Evolutionary conservation across 805 yeast genomes (phyloP), one percentile per base, ranked within the genome.

Genomic region (Starmerella vitae): DNA sequence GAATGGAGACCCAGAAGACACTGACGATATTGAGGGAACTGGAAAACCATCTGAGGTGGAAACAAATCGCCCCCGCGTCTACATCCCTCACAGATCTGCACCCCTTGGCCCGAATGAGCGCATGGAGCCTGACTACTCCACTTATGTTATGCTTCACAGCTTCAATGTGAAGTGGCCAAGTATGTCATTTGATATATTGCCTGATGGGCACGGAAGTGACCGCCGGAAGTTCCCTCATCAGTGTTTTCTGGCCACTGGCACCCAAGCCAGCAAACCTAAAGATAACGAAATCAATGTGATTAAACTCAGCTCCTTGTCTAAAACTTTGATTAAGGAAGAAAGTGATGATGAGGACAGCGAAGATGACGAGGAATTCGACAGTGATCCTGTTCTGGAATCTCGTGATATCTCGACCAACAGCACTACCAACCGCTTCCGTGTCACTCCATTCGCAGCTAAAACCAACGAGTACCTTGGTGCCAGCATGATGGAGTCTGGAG

Each of bases 161-260:
- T 83, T 88, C 43, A 82, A 82, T 59, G 65, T 88, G 60, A 93
- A 94, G 52, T 91, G 97, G 97, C 97, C 98, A 10, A 85, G 96
- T 63, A 64, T 91, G 56, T 84, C 96, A 3, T 67, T 91, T 44
- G 97, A 88, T 55, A 64, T 91, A 17, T 63, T 91, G 38, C 94
- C 94, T 5, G 98, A 91, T 57, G 65, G 67, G 37, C 66, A 82
- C 43, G 98, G 98, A 9, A 66, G 71, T 36, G 96, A 85, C 60
- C 78, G 98, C 65, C 73, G 94, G 62, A 70, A 71, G 32, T 91
- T 75, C 54, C 98, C 98, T 3, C 94, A 93, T 30, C 70, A 91
- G 2, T 65, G 85, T 53, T 81, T 82, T 55, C 60, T 86, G 41
- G 75, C 93, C 10, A 81, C 96, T 2, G 97, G 95, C 4, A 84